Conservation (phyloP, 2,329 filamentous ascomycete species). For the Cercospora sp. region DNA sequence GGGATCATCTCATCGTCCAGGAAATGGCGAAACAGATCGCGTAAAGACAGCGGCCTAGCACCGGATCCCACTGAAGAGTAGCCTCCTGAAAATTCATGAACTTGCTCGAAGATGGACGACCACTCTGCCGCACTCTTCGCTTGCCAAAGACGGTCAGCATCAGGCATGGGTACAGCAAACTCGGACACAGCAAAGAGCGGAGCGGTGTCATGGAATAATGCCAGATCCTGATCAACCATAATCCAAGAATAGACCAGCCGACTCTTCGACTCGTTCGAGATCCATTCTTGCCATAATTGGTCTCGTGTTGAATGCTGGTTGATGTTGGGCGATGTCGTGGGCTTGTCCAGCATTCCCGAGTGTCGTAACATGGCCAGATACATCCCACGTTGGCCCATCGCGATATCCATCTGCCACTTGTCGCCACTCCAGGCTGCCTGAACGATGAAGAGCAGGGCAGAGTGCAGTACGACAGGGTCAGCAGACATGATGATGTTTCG, state of each 20-base stretch:
- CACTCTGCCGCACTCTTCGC: constrained; percentile 61
- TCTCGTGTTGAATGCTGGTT: constrained; percentile 51
- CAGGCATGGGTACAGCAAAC: constrained; percentile 64
- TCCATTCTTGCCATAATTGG: constrained; percentile 64
- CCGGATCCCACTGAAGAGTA: constrained; percentile 57
- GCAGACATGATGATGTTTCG: constrained; percentile 69
- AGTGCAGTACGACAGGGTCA: constrained; percentile 64
- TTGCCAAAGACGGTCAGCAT: constrained; percentile 64
- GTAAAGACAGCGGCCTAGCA: constrained; percentile 59
- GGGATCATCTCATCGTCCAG: constrained; percentile 62
- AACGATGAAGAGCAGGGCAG: constrained; percentile 67
- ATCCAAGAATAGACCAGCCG: constrained; percentile 75
- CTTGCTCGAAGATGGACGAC: constrained; percentile 60
- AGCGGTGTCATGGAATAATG: constrained; percentile 64
- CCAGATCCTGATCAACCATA: constrained; percentile 71
- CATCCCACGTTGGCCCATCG: constrained; percentile 72
- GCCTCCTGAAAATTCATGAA: constrained; percentile 57
- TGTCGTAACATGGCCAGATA: constrained; percentile 72
- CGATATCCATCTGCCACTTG: constrained; percentile 76
- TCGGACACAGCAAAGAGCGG: constrained; percentile 67
- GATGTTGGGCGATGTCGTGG: constrained; percentile 48
- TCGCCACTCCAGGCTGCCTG: constrained; percentile 73
- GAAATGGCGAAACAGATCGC: constrained; percentile 67
- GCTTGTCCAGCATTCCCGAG: constrained; percentile 62
- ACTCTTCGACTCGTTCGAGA: constrained; percentile 62